Conservation (phyloP, 495 filamentous ascomycete species). For the Trichoderma virens region DNA sequence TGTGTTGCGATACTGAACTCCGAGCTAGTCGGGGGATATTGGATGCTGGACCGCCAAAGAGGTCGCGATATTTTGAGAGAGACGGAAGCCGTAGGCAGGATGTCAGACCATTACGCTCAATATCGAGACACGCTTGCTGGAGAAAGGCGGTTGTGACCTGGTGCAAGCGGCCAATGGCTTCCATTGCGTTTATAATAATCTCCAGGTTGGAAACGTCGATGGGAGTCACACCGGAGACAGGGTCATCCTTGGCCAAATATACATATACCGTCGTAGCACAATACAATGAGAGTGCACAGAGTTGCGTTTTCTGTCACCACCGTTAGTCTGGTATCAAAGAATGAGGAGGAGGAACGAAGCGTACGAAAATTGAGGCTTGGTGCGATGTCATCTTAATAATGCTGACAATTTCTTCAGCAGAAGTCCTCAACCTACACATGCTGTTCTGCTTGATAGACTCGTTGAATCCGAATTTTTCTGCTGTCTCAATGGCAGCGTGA, state of each 20-base stretch:
- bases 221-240: constrained; percentile 2
- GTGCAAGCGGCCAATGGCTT: constrained; percentile 26
- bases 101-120: constrained; percentile 28
- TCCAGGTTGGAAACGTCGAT: constrained; percentile 26
- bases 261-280: constrained; percentile 35
- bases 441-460: constrained; percentile 24
- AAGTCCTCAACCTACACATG: constrained; percentile 25
- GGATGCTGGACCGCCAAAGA: constrained; percentile 16
- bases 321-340: constrained; percentile 5
- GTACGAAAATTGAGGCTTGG: constrained; percentile 21
- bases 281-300: constrained; percentile 35
- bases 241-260: constrained; percentile 23
- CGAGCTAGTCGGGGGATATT: constrained; percentile 34
- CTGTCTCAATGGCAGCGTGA: constrained; percentile 31
- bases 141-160: constrained; percentile 32
- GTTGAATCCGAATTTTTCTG: constrained; percentile 29
- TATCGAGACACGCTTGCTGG: constrained; percentile 32
- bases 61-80: neutral
- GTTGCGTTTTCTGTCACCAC: constrained; percentile 25
- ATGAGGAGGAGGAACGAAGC: neutral
- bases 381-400: constrained; percentile 33
- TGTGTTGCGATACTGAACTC: constrained; percentile 22
- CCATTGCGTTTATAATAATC: constrained; percentile 32
- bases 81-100: constrained; percentile 4
- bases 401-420: constrained; percentile 36